phyloP scores from a whole-genome alignment of 2,329 filamentous ascomycete genomes.

The Exophiala alcalophila region DNA sequence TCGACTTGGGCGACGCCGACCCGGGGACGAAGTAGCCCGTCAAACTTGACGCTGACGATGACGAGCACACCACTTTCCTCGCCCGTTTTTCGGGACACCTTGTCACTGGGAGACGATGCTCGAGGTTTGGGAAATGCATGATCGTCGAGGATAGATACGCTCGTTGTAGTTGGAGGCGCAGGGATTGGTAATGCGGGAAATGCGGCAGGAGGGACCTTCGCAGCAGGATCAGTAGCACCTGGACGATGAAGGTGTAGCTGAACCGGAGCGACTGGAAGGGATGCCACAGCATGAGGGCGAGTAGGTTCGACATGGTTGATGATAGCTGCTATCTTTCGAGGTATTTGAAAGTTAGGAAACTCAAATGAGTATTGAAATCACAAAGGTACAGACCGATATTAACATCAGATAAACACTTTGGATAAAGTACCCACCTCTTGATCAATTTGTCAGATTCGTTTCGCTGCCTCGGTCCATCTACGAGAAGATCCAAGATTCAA shows the following conservation, averaged over 20 bases:
- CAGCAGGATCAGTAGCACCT: constrained; percentile 5
- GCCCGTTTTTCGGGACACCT: background rate
- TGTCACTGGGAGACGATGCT: constrained; percentile 8
- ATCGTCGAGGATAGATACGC: constrained; percentile 6
- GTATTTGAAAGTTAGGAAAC: no score
- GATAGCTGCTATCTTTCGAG: no score
- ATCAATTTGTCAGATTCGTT: no score
- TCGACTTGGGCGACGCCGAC: background rate
- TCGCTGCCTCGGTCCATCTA: no score
- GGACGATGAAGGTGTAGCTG: constrained; percentile 7
- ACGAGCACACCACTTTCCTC: constrained; percentile 4
- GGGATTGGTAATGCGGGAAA: constrained; percentile 9
- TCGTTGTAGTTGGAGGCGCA: constrained; percentile 12
- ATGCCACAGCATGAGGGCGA: constrained; percentile 3
- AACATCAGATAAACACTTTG: no score
- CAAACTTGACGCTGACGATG: constrained; percentile 37
- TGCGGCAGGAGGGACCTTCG: constrained; percentile 11
- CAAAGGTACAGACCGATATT: no score
- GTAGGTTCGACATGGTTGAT: constrained; percentile 5
- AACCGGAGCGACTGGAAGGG: constrained; percentile 6
- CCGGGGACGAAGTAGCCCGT: constrained; percentile 13
- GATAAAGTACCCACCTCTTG: no score
- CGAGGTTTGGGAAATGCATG: constrained; percentile 11
- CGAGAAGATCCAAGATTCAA: no score
- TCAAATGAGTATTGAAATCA: no score